Percentiles rank a stretch among this genome's conserved stretches.
Evolutionary conservation across 768 basidiomycete species (phyloP).

Genomic region (Leccinum boreale): DNA sequence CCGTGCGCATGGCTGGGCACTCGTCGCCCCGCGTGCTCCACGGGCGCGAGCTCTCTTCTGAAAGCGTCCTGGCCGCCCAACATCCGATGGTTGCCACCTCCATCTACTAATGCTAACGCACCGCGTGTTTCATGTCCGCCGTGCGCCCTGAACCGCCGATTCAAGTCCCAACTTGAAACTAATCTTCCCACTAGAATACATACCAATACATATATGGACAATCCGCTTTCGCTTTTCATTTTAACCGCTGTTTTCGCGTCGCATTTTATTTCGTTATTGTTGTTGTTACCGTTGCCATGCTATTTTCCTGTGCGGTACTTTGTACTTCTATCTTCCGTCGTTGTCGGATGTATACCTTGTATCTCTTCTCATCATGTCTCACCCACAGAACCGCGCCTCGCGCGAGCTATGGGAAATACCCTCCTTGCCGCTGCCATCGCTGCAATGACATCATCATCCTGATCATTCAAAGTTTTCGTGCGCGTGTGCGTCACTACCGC

Average conservation of each 20-base stretch:
- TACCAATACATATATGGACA: conserved; percentile 5
- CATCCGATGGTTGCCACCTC: conserved; percentile 21
- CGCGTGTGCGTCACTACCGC: not conserved
- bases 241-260: not conserved
- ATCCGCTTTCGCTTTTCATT: not conserved
- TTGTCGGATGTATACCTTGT: not conserved
- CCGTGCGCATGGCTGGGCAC: conserved; percentile 37
- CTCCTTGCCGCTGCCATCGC: not conserved
- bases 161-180: not conserved
- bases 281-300: not conserved
- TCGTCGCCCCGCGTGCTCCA: conserved; percentile 16
- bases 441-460: not conserved
- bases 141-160: not conserved
- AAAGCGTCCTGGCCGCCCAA: conserved; percentile 25
- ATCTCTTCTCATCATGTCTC: not conserved
- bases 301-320: not conserved
- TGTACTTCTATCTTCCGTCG: not conserved
- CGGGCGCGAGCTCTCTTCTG: conserved; percentile 25
- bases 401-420: not conserved
- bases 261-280: not conserved
- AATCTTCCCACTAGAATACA: conserved; percentile 5
- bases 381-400: not conserved
- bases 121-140: conserved; percentile 10
- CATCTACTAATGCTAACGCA: conserved; percentile 16
- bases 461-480: not conserved